phyloP scores from a whole-genome alignment of 2,329 filamentous ascomycete genomes.

The Ophioceras dolichostomum region DNA sequence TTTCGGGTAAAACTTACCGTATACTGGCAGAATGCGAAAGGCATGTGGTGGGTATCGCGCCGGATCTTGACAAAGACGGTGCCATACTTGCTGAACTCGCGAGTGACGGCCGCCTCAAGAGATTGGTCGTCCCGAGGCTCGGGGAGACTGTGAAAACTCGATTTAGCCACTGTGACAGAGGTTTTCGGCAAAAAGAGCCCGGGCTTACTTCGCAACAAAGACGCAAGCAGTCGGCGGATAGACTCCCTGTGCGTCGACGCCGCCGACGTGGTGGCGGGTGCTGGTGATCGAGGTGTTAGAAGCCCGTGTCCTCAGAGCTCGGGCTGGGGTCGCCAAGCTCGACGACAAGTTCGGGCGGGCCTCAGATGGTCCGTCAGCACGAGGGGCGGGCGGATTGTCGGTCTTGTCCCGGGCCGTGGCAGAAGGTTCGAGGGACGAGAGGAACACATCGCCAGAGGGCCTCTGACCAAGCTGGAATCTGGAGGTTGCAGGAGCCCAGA shows the following conservation, averaged over 20 bases:
- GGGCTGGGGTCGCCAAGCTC: too few relatives aligned
- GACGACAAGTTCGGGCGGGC: slow-evolving; percentile 5
- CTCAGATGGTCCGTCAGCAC: background rate
- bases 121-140: slow-evolving; percentile 33
- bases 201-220: slow-evolving; percentile 53
- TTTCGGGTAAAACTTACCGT: slow-evolving; percentile 29
- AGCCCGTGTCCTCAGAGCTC: too few relatives aligned
- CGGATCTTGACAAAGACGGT: slow-evolving; percentile 51
- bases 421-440: background rate
- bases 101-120: slow-evolving; percentile 39
- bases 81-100: slow-evolving; percentile 40
- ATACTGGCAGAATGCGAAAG: slow-evolving; percentile 52
- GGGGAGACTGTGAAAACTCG: slow-evolving; percentile 39
- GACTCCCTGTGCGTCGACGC: slow-evolving; percentile 35
- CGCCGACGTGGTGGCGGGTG: slow-evolving; percentile 9
- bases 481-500: too few relatives aligned
- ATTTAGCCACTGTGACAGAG: too few relatives aligned
- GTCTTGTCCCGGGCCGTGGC: background rate
- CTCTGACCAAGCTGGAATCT: slow-evolving; percentile 8
- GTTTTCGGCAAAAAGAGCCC: too few relatives aligned
- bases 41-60: slow-evolving; percentile 44
- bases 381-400: background rate
- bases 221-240: slow-evolving; percentile 45
- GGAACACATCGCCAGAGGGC: slow-evolving; percentile 8
- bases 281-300: too few relatives aligned